Conservation (phyloP, 768 basidiomycete genomes). For the Arthromyces matolae region DNA sequence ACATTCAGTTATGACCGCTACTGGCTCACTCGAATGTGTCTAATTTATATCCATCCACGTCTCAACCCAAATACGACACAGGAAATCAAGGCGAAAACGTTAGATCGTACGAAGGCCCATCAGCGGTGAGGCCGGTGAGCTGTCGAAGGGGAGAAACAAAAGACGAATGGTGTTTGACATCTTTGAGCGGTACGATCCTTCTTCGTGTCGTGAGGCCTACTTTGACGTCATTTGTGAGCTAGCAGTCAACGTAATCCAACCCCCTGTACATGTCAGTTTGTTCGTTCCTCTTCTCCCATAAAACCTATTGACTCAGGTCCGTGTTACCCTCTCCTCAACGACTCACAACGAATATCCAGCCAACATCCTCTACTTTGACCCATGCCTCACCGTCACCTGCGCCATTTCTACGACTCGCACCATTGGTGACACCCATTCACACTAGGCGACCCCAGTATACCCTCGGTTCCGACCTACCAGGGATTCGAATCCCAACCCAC, state of each 20-base stretch:
- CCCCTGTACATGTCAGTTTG: constrained; percentile 49
- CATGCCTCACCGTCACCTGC: too few species aligned
- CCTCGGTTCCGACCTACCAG: constrained; percentile 49
- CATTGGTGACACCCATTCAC: too few species aligned
- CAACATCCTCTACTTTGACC: constrained; percentile 15
- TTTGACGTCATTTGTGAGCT: neutral
- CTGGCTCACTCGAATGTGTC: constrained; percentile 52
- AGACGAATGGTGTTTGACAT: constrained; percentile 58
- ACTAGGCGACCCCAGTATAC: constrained; percentile 33
- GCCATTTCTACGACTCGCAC: too few species aligned
- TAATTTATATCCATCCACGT: constrained; percentile 58
- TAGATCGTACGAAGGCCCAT: constrained; percentile 28
- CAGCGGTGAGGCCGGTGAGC: too few species aligned
- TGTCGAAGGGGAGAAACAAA: constrained; percentile 52
- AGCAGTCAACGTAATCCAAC: constrained; percentile 39
- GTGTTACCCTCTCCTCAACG: constrained; percentile 24
- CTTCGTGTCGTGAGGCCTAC: neutral
- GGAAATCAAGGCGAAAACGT: constrained; percentile 29
- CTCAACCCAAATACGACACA: constrained; percentile 37
- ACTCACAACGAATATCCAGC: constrained; percentile 28
- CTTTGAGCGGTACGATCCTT: constrained; percentile 44
- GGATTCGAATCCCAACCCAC: constrained; percentile 35
- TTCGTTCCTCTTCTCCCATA: neutral
- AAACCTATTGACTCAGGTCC: constrained; percentile 9
- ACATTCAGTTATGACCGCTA: constrained; percentile 55